Evolutionary conservation across 495 filamentous ascomycete genomes (phyloP), one percentile per base, ranked within the genome.

Genomic region (Aspergillus diversus): DNA sequence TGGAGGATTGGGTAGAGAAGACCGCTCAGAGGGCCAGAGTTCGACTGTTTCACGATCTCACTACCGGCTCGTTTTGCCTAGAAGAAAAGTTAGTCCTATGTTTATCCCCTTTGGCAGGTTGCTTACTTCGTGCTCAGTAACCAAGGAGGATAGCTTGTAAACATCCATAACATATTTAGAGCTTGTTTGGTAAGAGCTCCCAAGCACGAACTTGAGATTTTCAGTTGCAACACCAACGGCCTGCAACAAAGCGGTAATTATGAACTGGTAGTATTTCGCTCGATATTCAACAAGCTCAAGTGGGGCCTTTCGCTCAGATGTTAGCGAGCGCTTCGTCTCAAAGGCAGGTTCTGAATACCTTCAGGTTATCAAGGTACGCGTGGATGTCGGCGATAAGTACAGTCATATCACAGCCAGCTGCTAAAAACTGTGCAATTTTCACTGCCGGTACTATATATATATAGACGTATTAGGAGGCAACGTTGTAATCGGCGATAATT

Each of bases 41-140:
- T 83, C 12, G 87, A 83, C 78, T 97, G 92, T 81, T 98, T 99
- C 48, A 99, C 93, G 7, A 99, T 84, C 71, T 99, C 95, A 1
- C 91, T 90, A 13, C 95, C 93, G 0, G 92, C 92, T 75, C 92
- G 94, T 71, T 90, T 89, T 5, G 91, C 88, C 39, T 43, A 43
- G n/a, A 43, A 27, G 21, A 43, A 43, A 12, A 7, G 8, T 43
- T 43, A 43, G 39, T 15, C n/a, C 11, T 11, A 43, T 11, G n/a
- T 6, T 43, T 6, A 0, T 0, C 4, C 11, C 11, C 21, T 27
- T 27, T 27, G 21, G 21, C 21, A 2, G 21, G 21, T 27, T 2
- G 21, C n/a, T 43, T 11, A 43, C 39, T 69, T 93, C 91, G 34
- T 68, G 64, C 57, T 70, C 68, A 15, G 68, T 69, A 13, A 60